Evolutionary conservation across 1,284 basidiomycete genomes (phyloP).

Genomic region (Tilletia horrida): DNA sequence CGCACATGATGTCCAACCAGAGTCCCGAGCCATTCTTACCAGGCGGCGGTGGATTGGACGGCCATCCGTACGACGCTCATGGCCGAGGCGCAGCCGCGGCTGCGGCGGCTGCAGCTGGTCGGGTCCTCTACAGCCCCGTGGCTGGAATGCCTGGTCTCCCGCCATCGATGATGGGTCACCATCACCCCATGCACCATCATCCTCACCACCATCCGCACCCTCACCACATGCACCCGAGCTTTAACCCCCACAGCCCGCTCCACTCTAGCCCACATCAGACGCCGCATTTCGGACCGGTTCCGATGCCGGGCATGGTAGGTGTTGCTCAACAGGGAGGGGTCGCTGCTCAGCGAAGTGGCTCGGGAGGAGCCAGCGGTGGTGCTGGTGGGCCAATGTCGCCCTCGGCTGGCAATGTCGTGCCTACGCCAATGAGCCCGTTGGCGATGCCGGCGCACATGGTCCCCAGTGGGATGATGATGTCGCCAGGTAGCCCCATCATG

Average conservation of each 20-base stretch:
- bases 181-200: background rate
- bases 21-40: slow-evolving; percentile 5
- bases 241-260: too few relatives aligned
- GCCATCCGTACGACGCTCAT: background rate
- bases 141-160: slow-evolving; percentile 8
- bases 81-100: background rate
- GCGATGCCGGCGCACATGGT: background rate
- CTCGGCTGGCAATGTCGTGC: background rate
- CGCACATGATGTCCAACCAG: background rate
- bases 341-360: background rate
- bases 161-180: slow-evolving; percentile 5
- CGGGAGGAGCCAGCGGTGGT: background rate
- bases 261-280: background rate
- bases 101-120: background rate
- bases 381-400: background rate
- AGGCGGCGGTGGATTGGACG: background rate
- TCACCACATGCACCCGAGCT: too few relatives aligned
- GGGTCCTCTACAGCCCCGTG: background rate
- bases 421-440: slow-evolving; percentile 6
- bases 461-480: background rate
- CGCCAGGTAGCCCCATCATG: background rate
- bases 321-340: too few relatives aligned
- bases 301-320: background rate
- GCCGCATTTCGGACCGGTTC: slow-evolving; percentile 6
- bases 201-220: background rate